phyloP scores from a whole-genome alignment of 108 stramenopile species.

The Fistulifera solaris region DNA sequence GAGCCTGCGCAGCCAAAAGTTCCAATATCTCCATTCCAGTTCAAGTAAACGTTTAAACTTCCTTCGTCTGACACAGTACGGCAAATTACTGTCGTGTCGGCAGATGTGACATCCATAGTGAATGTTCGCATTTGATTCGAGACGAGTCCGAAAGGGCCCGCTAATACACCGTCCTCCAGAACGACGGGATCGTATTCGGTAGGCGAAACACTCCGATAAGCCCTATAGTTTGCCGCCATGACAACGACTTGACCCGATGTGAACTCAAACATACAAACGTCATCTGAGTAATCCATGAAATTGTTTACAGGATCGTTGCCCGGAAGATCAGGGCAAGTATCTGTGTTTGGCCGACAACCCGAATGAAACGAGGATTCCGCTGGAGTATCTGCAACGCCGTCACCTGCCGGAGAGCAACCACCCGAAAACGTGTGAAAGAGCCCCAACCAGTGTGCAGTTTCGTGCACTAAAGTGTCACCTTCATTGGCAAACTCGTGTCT shows the following conservation, averaged over 20 bases:
- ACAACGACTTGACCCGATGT: conserved; percentile 13
- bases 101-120: too few species aligned
- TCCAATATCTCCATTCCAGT: too few species aligned
- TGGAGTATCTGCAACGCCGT: conserved; percentile 26
- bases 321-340: conserved; percentile 14
- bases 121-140: not conserved
- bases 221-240: conserved; percentile 10
- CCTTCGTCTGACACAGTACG: too few species aligned
- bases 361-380: not conserved
- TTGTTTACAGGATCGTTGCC: conserved; percentile 14
- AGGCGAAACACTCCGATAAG: conserved; percentile 1
- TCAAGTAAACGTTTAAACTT: too few species aligned
- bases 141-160: not conserved
- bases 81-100: too few species aligned
- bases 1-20: too few species aligned
- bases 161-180: not conserved
- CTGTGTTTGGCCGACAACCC: not conserved
- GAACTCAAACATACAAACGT: conserved; percentile 6
- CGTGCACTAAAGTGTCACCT: conserved; percentile 29
- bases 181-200: not conserved
- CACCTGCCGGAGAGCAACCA: conserved; percentile 1
- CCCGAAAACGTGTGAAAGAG: conserved; percentile 23
- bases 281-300: conserved; percentile 13
- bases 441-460: conserved; percentile 39
- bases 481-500: conserved; percentile 1